Evolutionary conservation across 2,329 filamentous ascomycete genomes (phyloP).

Genomic region (Aspergillus sp.): DNA sequence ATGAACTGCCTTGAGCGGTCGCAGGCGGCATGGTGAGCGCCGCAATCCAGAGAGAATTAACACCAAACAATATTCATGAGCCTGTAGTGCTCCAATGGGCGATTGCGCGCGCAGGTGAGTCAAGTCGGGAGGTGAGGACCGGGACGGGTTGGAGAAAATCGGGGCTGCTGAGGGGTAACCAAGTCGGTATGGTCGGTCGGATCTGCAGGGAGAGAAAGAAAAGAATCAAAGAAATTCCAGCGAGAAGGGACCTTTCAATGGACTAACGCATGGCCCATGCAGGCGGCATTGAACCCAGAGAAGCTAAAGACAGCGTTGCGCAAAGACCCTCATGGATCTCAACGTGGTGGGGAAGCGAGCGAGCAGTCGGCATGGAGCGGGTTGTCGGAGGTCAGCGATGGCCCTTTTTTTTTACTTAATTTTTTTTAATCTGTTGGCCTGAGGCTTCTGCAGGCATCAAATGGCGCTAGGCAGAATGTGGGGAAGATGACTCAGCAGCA

Average conservation of each 20-base stretch:
- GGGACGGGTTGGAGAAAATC: not conserved
- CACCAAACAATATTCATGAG: not conserved
- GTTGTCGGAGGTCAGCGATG: slow-evolving; percentile 1
- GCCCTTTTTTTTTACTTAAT: not conserved
- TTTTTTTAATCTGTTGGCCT: slow-evolving; percentile 1
- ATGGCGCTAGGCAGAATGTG: slow-evolving; percentile 8
- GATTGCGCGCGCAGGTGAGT: not conserved
- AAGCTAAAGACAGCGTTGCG: slow-evolving; percentile 1
- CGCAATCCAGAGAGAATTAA: not conserved
- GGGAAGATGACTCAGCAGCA: slow-evolving; percentile 15
- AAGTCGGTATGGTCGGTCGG: not conserved
- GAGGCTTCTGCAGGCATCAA: slow-evolving; percentile 2
- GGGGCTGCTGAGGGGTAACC: not conserved
- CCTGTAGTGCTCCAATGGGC: not conserved
- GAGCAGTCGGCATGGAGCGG: not conserved
- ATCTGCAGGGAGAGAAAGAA: not conserved
- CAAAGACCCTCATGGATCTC: slow-evolving; percentile 2
- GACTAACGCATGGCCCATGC: slow-evolving; percentile 6
- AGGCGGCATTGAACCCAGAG: slow-evolving; percentile 5
- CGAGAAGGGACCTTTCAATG: not conserved
- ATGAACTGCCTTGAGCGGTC: slow-evolving; percentile 28
- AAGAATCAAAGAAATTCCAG: not conserved
- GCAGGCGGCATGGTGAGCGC: slow-evolving; percentile 33
- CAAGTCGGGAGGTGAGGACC: not conserved
- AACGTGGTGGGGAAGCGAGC: not conserved